phyloP scores from a whole-genome alignment of 306 rosid species.

The cucumber (Cucumis sativus) region Cucumber_9930_V3 NC_026661.2:2325001-2325500 shows the following conservation, averaged over 20 bases:
- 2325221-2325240: constrained; percentile 20
- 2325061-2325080: constrained; percentile 4
- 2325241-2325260: constrained; percentile 18
- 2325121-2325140: constrained; percentile 27
- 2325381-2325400: not conserved
- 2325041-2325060: constrained; percentile 1
- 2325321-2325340: constrained; percentile 17
- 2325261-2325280: constrained; percentile 11
- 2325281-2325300: constrained; percentile 18
- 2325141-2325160: constrained; percentile 21
- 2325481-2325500: no score
- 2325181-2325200: constrained; percentile 22
- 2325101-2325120: constrained; percentile 34
- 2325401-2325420: no score
- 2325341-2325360: constrained; percentile 18
- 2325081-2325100: constrained; percentile 16
- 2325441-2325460: no score
- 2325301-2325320: constrained; percentile 11
- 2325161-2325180: constrained; percentile 18
- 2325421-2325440: no score
- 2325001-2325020: not conserved
- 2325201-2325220: constrained; percentile 19
- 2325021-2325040: not conserved
- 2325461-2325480: no score
- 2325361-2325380: constrained; percentile 24